Evolutionary conservation across 768 basidiomycete species (phyloP), one percentile per base, ranked within the genome.

Genomic region (Rhizopogon rudus): DNA sequence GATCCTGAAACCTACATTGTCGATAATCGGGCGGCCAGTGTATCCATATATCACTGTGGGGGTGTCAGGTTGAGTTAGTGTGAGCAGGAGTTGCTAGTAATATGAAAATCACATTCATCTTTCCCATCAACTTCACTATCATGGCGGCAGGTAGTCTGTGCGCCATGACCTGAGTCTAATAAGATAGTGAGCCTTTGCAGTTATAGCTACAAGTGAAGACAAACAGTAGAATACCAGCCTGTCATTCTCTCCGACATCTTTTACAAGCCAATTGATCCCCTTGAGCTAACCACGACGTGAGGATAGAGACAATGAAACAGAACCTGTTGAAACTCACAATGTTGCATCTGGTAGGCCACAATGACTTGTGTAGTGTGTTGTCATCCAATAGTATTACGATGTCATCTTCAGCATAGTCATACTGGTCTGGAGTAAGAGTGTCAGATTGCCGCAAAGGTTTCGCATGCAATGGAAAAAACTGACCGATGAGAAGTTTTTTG

Each of bases 171-270:
- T 0, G 63, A 64, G 50, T 53, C 66, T 67, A 22, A 35, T 8
- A 6, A 31, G 29, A 31, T 17, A 46, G 5, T 9, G 29, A 25
- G 25, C 25, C 25, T 25, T 6, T 31, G 29, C 10, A 6, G 25
- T 16, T 28, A 16, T 28, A 28, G 10, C 12, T 17, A 17, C 9
- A 31, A 31, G 29, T 13, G 25, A 16, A 1, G 10, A 28, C 77
- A 39, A 57, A 83, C 83, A 85, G 41, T 82, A 81, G 59, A 85
- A 81, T 52, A 82, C 75, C 58, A 81, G 78, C 2, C 67, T 74
- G 51, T 81, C 80, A 0, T 77, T 75, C 1, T 75, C 67, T 14
- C 68, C 60, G 4, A 77, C 74, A 35, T 71, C 75, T 3, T 63
- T 57, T 0, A 79, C 77, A 6, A 85, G 65, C 6, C 65, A 66